Conservation (phyloP, 1,139 yeast species). For the Meyerozyma guilliermondii region DNA sequence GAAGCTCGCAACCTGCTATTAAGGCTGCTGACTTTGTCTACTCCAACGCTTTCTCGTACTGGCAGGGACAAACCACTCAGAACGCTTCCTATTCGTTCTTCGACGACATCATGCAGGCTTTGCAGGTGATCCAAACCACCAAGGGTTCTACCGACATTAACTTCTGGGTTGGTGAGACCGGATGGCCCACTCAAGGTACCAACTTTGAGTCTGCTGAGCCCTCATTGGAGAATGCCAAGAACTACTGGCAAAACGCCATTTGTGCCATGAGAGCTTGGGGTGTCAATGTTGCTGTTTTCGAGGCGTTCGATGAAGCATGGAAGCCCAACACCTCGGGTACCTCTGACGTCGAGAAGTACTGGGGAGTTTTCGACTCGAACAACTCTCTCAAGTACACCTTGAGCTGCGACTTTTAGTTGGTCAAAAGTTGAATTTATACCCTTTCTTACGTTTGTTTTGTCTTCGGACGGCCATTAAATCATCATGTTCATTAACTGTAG, state of each 20-base stretch:
- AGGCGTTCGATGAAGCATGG: slow-evolving; percentile 95
- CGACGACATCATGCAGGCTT: slow-evolving; percentile 94
- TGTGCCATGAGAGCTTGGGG: slow-evolving; percentile 97
- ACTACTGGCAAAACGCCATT: slow-evolving; percentile 80
- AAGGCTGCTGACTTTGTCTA: slow-evolving; percentile 76
- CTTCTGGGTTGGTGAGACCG: slow-evolving; percentile 98
- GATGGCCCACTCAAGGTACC: slow-evolving; percentile 94
- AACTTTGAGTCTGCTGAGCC: slow-evolving; percentile 63
- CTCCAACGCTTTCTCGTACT: slow-evolving; percentile 95
- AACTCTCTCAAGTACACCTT: slow-evolving; percentile 55
- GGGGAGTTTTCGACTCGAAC: slow-evolving; percentile 78
- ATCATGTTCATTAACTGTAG: not conserved
- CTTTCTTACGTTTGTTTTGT: slow-evolving; percentile 2
- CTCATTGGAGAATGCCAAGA: slow-evolving; percentile 63
- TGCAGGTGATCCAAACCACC: slow-evolving; percentile 75
- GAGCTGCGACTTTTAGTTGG: slow-evolving; percentile 43
- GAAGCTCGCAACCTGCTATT: slow-evolving; percentile 63
- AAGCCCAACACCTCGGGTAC: slow-evolving; percentile 87
- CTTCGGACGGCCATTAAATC: slow-evolving; percentile 1
- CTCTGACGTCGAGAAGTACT: slow-evolving; percentile 80
- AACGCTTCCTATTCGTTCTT: slow-evolving; percentile 87
- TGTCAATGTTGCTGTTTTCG: slow-evolving; percentile 83
- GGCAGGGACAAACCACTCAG: slow-evolving; percentile 89
- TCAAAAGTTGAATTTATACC: slow-evolving; percentile 3
- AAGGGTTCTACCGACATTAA: slow-evolving; percentile 81